phyloP scores from a whole-genome alignment of 2,329 filamentous ascomycete genomes.

The Fusarium sp. region DNA sequence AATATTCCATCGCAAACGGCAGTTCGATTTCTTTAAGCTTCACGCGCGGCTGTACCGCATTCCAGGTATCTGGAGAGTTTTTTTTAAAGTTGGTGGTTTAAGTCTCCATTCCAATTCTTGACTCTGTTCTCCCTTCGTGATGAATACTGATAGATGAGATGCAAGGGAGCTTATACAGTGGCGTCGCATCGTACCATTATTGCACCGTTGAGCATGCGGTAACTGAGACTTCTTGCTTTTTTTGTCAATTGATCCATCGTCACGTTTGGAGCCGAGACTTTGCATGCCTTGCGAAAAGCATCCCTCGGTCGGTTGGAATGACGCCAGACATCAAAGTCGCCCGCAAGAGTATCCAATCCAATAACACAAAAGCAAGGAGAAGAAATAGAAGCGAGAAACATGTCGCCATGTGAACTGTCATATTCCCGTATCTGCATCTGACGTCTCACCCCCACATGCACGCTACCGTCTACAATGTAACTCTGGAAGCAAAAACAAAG shows the following conservation, averaged over 20 bases:
- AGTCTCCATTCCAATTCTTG: slow-evolving; percentile 10
- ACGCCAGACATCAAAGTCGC: background rate
- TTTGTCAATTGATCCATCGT: slow-evolving; percentile 9
- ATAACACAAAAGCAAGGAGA: background rate
- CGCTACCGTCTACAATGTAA: background rate
- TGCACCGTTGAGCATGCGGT: background rate
- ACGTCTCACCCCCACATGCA: background rate
- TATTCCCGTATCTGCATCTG: slow-evolving; percentile 7
- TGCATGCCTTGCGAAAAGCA: slow-evolving; percentile 6
- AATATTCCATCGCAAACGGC: slow-evolving; percentile 15
- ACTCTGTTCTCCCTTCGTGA: slow-evolving; percentile 20
- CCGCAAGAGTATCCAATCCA: background rate
- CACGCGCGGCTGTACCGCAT: slow-evolving; percentile 3
- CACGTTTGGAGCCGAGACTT: slow-evolving; percentile 35
- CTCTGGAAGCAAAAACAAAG: background rate
- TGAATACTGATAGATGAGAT: background rate
- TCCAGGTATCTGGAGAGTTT: slow-evolving; percentile 2
- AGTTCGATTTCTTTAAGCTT: background rate
- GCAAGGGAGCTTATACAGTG: slow-evolving; percentile 18
- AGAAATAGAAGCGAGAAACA: background rate
- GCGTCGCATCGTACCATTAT: background rate
- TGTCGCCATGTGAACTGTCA: slow-evolving; percentile 6
- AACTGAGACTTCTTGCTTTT: slow-evolving; percentile 2
- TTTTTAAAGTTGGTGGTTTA: background rate
- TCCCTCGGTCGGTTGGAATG: slow-evolving; percentile 20